Evolutionary conservation across 225 moss, liverwort and hornwort species (phyloP).

Genomic region (Pseudoscleropodium purum): DNA sequence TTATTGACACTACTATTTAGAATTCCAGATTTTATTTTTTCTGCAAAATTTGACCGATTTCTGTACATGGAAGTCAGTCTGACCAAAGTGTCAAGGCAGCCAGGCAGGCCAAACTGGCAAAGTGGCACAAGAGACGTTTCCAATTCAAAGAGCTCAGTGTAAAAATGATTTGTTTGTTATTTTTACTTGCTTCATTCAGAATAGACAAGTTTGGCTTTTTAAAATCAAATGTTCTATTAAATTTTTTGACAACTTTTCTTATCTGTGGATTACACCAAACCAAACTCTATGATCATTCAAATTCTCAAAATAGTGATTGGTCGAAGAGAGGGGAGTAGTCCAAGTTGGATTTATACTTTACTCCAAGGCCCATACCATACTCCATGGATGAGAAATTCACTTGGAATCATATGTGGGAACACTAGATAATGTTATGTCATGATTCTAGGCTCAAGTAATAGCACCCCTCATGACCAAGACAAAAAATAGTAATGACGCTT

Average conservation of each 20-base stretch:
- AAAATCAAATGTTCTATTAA: not conserved
- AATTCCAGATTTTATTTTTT: not conserved
- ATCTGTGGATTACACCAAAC: not conserved
- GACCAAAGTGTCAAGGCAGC: not conserved
- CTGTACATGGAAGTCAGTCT: not conserved
- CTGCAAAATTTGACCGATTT: not conserved
- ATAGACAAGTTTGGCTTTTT: not conserved
- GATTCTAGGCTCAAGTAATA: too few species aligned
- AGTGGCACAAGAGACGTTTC: not conserved
- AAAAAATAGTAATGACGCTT: not conserved
- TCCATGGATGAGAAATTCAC: not conserved
- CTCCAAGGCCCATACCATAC: not conserved
- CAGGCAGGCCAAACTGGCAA: not conserved
- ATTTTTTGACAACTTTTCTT: not conserved
- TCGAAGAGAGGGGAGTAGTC: not conserved
- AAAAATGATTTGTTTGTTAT: not conserved
- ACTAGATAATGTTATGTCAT: not conserved
- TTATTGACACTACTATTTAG: not conserved
- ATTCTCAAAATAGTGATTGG: not conserved
- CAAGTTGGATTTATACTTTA: not conserved
- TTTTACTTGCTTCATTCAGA: not conserved
- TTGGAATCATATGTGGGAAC: accelerated
- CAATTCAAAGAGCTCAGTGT: not conserved
- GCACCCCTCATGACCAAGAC: not conserved
- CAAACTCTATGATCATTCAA: not conserved